These are phyloP conservation scores for Mycena latifolia DNA, from an alignment of 768 basidiomycete species.

Conservation along the genomic window DNA sequence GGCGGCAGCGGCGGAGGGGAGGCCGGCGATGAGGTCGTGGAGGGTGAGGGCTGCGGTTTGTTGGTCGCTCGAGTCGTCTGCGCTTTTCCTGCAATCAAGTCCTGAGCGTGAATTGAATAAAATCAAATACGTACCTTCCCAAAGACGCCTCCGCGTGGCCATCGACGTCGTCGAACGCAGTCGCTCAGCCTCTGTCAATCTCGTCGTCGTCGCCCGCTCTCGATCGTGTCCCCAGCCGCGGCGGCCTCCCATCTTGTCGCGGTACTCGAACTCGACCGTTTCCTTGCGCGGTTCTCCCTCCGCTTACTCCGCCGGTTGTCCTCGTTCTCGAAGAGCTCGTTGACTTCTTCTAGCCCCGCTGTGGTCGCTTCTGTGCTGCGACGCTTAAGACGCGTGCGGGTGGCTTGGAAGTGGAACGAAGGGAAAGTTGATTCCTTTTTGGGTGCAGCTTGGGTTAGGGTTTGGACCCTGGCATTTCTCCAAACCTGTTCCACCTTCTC, in stretches of 20 bases:
- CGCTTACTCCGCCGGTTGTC: slow-evolving; percentile 24
- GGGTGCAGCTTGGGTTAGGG: no score
- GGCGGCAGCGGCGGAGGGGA: slow-evolving; percentile 63
- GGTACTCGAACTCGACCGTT: slow-evolving; percentile 29
- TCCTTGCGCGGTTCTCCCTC: slow-evolving; percentile 29
- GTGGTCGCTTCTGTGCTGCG: slow-evolving; percentile 22
- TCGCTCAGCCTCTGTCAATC: slow-evolving; percentile 88
- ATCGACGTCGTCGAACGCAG: slow-evolving; percentile 78
- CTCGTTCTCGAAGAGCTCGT: slow-evolving; percentile 32
- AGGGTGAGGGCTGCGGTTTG: slow-evolving; percentile 78
- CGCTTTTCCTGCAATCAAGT: slow-evolving; percentile 36
- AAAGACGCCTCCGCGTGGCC: slow-evolving; percentile 82
- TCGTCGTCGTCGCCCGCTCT: slow-evolving; percentile 86
- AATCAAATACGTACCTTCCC: slow-evolving; percentile 52
- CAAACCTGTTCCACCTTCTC: no score
- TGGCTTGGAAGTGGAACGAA: no score
- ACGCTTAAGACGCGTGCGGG: slow-evolving; percentile 23
- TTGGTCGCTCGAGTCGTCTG: slow-evolving; percentile 52
- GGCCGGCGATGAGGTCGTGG: slow-evolving; percentile 75
- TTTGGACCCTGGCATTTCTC: no score
- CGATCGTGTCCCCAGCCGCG: slow-evolving; percentile 69
- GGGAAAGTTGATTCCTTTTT: no score
- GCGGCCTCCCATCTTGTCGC: slow-evolving; percentile 21
- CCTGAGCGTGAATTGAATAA: slow-evolving; percentile 20
- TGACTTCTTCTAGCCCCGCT: slow-evolving; percentile 28